These are phyloP conservation scores for Datisca glomerata DNA, from an alignment of 306 rosid species.

Conservation along the genomic window DNA sequence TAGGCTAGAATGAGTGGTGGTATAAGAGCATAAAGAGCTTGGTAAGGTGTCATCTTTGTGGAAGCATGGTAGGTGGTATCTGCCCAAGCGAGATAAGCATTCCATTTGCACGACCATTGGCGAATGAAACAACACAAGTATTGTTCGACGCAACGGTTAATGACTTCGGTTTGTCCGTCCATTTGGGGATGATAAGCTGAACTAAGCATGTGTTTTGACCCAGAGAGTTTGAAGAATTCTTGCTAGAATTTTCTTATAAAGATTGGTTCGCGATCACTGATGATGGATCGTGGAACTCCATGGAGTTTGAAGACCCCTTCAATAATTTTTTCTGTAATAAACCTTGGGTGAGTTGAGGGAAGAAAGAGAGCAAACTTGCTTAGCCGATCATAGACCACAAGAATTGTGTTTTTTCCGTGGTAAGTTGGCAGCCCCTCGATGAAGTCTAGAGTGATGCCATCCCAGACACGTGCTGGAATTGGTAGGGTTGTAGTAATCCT, in stretches of 20 bases:
- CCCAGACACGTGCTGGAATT: not conserved
- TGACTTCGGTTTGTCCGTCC: not conserved
- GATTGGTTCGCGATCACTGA: not conserved
- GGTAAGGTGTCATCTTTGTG: no score
- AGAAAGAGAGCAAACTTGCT: not conserved
- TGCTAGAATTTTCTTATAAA: not conserved
- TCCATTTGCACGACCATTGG: not conserved
- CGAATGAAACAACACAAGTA: not conserved
- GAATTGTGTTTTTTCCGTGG: not conserved
- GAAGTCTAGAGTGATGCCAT: not conserved
- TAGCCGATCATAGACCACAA: not conserved
- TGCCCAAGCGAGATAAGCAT: not conserved
- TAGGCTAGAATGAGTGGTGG: no score
- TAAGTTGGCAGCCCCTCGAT: not conserved
- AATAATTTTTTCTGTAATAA: not conserved
- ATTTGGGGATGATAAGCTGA: not conserved
- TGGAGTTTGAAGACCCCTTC: not conserved
- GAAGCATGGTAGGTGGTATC: not conserved
- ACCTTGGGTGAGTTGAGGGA: not conserved
- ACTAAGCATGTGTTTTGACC: not conserved
- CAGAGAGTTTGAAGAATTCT: not conserved
- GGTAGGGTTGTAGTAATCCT: not conserved
- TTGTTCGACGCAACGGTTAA: not conserved
- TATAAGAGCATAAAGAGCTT: no score
- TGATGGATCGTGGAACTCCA: not conserved